Conservation (phyloP, 2,329 filamentous ascomycete species). For the Endoconidiophora laricicola region DNA sequence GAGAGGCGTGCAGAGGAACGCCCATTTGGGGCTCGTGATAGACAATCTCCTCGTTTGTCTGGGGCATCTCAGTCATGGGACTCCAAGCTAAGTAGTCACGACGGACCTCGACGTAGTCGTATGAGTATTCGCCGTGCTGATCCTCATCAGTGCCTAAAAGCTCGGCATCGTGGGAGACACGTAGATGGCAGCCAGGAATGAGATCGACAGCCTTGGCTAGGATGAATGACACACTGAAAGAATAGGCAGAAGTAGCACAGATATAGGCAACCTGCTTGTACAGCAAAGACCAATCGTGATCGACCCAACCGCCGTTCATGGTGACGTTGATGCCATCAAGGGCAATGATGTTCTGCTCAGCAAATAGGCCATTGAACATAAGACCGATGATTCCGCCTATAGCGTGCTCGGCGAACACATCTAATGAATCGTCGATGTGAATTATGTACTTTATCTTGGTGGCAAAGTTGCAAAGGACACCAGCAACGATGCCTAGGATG, state of each 20-base stretch:
- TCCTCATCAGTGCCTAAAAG: constrained; percentile 80
- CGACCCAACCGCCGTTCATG: constrained; percentile 51
- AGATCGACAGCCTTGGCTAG: constrained; percentile 61
- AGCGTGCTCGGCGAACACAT: constrained; percentile 56
- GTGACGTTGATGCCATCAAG: constrained; percentile 63
- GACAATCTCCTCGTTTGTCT: constrained; percentile 31
- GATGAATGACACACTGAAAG: constrained; percentile 56
- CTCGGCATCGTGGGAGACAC: constrained; percentile 66
- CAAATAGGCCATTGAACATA: constrained; percentile 59
- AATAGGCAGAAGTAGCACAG: constrained; percentile 45
- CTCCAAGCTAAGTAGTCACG: constrained; percentile 82
- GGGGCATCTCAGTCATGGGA: constrained; percentile 28
- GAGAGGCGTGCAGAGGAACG: constrained; percentile 44
- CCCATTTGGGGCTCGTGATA: constrained; percentile 51
- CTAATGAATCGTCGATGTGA: constrained; percentile 52
- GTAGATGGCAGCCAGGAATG: constrained; percentile 62
- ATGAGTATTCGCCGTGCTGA: constrained; percentile 78
- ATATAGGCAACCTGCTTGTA: constrained; percentile 73
- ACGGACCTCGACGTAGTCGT: constrained; percentile 80
- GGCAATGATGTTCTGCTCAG: constrained; percentile 51
- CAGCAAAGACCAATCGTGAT: constrained; percentile 56
- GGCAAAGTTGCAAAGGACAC: constrained; percentile 49
- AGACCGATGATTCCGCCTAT: constrained; percentile 53
- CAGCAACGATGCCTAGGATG: constrained; percentile 48
- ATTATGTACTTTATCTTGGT: constrained; percentile 50